Conservation (phyloP, 2,329 filamentous ascomycete genomes). For the Colletotrichum somersetense region DNA sequence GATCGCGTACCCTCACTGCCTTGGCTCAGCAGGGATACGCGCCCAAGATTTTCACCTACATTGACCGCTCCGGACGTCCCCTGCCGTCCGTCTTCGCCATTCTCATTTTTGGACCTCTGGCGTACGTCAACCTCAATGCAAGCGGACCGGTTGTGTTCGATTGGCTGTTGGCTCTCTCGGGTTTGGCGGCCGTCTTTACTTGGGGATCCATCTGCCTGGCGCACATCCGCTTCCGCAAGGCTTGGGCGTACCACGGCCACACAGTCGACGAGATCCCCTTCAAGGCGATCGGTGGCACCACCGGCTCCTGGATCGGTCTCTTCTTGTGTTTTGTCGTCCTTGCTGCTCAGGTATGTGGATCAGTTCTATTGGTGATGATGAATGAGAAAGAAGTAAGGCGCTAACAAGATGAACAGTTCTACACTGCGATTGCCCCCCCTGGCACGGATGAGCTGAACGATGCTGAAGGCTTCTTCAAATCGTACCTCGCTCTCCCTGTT, state of each 20-base stretch:
- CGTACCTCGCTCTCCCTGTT: slow-evolving; percentile 67
- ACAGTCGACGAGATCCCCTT: slow-evolving; percentile 75
- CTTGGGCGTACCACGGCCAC: slow-evolving; percentile 70
- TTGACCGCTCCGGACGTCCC: slow-evolving; percentile 66
- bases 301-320: slow-evolving; percentile 73
- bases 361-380: too few species aligned
- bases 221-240: slow-evolving; percentile 75
- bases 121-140: slow-evolving; percentile 59
- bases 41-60: slow-evolving; percentile 65
- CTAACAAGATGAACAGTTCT: slow-evolving; percentile 54
- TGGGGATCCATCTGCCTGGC: slow-evolving; percentile 75
- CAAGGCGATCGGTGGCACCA: slow-evolving; percentile 69
- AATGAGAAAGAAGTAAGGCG: neutral
- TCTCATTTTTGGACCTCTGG: slow-evolving; percentile 61
- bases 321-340: slow-evolving; percentile 66
- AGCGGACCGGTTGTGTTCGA: slow-evolving; percentile 67
- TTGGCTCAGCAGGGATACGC: slow-evolving; percentile 68
- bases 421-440: slow-evolving; percentile 60
- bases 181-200: slow-evolving; percentile 72
- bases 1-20: slow-evolving; percentile 68
- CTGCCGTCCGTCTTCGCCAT: slow-evolving; percentile 59
- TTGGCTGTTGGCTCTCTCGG: slow-evolving; percentile 75
- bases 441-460: slow-evolving; percentile 49
- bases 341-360: slow-evolving; percentile 52
- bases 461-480: slow-evolving; percentile 66